A percentile compares a stretch with the other conserved stretches of the same genome.
Conservation (phyloP, 2,329 filamentous ascomycete species). For the Amauroascus verrucosus region DNA sequence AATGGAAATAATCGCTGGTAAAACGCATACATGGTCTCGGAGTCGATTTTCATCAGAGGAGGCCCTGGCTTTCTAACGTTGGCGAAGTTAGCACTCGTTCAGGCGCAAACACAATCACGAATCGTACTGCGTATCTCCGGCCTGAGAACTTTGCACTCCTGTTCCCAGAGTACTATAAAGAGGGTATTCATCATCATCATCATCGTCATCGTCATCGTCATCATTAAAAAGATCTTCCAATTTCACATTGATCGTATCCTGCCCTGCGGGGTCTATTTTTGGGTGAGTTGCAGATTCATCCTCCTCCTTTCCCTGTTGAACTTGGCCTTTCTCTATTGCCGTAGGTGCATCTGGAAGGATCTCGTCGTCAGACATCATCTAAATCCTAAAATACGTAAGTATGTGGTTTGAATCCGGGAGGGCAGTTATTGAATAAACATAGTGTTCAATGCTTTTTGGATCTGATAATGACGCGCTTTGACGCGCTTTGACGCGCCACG, state of each 20-base stretch:
- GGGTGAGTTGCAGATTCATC: slow-evolving; percentile 21
- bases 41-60: slow-evolving; percentile 51
- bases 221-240: slow-evolving; percentile 53
- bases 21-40: slow-evolving; percentile 81
- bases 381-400: background rate
- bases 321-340: background rate
- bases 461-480: too few species aligned
- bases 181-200: slow-evolving; percentile 46
- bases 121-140: slow-evolving; percentile 7
- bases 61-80: slow-evolving; percentile 22
- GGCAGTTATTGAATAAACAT: background rate
- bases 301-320: slow-evolving; percentile 2
- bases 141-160: background rate
- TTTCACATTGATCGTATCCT: slow-evolving; percentile 28
- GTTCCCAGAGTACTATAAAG: slow-evolving; percentile 39
- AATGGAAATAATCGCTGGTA: slow-evolving; percentile 95
- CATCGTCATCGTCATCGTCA: slow-evolving; percentile 47
- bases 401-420: background rate
- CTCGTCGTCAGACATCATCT: slow-evolving; percentile 12
- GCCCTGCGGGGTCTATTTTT: slow-evolving; percentile 23
- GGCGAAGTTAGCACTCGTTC: background rate
- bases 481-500: too few species aligned
- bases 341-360: slow-evolving; percentile 11
- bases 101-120: background rate
- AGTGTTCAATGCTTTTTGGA: too few species aligned